phyloP scores from a whole-genome alignment of 345 rosid species.

The Linum lewisii region DNA sequence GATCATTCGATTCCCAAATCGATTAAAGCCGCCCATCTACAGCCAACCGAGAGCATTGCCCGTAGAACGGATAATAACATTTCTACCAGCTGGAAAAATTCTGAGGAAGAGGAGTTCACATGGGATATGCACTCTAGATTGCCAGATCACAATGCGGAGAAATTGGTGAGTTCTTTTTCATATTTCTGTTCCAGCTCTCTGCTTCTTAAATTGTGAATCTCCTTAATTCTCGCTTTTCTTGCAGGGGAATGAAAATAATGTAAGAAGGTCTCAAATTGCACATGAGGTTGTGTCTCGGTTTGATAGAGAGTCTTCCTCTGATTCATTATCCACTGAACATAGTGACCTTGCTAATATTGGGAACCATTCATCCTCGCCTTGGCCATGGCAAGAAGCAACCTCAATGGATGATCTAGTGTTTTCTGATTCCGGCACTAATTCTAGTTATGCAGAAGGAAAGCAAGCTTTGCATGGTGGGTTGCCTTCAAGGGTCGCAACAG shows the following conservation, averaged over 20 bases:
- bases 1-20: constrained; percentile 39
- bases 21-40: constrained; percentile 28
- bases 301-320: constrained; percentile 35
- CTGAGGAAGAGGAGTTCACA: constrained; percentile 94
- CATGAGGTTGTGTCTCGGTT: constrained; percentile 33
- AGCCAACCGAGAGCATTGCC: constrained; percentile 25
- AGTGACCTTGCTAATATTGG: constrained; percentile 34
- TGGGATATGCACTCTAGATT: constrained; percentile 87
- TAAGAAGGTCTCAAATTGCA: constrained; percentile 29
- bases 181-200: neutral
- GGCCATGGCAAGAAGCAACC: constrained; percentile 29
- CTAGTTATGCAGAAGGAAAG: constrained; percentile 38
- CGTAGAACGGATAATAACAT: constrained; percentile 35
- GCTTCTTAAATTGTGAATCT: neutral
- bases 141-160: constrained; percentile 52
- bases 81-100: constrained; percentile 79
- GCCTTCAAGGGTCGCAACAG: constrained; percentile 30
- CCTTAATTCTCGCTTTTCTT: constrained; percentile 4
- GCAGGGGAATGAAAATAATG: constrained; percentile 53
- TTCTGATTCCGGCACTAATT: constrained; percentile 21
- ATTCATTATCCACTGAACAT: constrained; percentile 42
- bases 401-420: constrained; percentile 26
- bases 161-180: constrained; percentile 39
- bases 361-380: constrained; percentile 29
- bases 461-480: constrained; percentile 33